Evolutionary conservation across 129 eudicot species (phyloP), one percentile per base, ranked within the genome.

Genomic region (Silybum marianum): DNA sequence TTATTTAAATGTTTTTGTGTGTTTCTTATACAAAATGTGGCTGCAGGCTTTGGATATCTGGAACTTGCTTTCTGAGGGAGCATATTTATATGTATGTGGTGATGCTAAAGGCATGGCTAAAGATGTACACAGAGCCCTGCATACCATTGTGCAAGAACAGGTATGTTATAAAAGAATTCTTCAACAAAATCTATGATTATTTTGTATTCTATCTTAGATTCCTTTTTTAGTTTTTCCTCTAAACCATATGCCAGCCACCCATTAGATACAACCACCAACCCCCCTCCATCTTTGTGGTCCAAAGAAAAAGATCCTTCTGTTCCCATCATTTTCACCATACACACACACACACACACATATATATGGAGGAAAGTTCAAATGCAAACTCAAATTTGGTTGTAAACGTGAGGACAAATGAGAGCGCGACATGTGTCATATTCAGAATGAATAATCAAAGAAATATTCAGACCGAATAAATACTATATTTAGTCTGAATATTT

Each of bases 61-160:
- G 99, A 90, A 89, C 42, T 75, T 96, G 86, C 89, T 96, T 36
- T 96, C 97, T 5, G 85, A 87, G 78, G 99, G 99, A 77, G 99
- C 90, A 4, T 91, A 96, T 80, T 51, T 96, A 11, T 96, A 96
- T 69, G 99, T 96, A 23, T 96, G 98, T 69, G 99, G 99, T 82
- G 99, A 96, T 82, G 99, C 99, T 85, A 96, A 96, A 88, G 98
- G 99, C 90, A 96, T 96, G 99, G 99, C 99, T 78, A 88, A 82
- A 73, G 99, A 96, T 85, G 99, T 96, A 65, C 99, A 96, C 86
- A 87, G 99, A 74, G 89, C 92, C 19, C 97, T 96, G 68, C 99
- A 96, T 86, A 93, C 97, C 19, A 91, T 96, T 75, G 94, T 84
- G n/a, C 97, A 93, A 87, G 99, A 96, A 84, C 99, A 96, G 98